These are phyloP conservation scores for Climacium dendroides DNA, from an alignment of 225 moss, liverwort and hornwort genomes.

Conservation along the genomic window DNA sequence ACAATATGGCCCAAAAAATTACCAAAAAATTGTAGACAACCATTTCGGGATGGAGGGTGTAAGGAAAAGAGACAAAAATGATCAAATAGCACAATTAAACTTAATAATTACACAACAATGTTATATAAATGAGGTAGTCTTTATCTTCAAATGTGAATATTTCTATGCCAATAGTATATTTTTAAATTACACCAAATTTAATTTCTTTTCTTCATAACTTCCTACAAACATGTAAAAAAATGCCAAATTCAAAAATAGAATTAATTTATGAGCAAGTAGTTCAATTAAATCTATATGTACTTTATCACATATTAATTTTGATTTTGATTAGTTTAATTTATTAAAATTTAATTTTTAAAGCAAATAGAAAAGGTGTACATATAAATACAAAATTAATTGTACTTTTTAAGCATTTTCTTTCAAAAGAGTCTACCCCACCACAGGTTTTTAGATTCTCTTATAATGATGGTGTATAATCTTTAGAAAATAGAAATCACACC, in stretches of 20 bases:
- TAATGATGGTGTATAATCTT: neutral
- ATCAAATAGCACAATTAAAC: neutral
- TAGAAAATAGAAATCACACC: neutral
- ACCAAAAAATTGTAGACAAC: too few species aligned
- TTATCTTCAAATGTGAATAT: neutral
- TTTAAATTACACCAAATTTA: neutral
- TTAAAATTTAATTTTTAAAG: neutral
- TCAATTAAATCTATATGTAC: too few species aligned
- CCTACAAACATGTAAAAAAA: neutral
- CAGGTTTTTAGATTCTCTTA: neutral
- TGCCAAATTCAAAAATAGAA: neutral
- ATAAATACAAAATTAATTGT: neutral
- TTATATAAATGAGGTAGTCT: neutral
- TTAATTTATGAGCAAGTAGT: neutral
- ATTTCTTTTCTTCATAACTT: neutral
- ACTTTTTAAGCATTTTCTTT: neutral
- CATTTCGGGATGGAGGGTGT: too few species aligned
- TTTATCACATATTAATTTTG: neutral
- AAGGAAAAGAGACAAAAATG: too few species aligned
- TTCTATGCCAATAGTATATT: neutral
- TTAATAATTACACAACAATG: too few species aligned
- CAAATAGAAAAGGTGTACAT: neutral
- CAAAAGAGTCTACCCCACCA: rapidly evolving
- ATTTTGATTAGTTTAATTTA: neutral
- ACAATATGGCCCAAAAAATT: too few species aligned